Evolutionary conservation across 139 green algal genomes (phyloP).

Genomic region (Picochlorum sp.): DNA sequence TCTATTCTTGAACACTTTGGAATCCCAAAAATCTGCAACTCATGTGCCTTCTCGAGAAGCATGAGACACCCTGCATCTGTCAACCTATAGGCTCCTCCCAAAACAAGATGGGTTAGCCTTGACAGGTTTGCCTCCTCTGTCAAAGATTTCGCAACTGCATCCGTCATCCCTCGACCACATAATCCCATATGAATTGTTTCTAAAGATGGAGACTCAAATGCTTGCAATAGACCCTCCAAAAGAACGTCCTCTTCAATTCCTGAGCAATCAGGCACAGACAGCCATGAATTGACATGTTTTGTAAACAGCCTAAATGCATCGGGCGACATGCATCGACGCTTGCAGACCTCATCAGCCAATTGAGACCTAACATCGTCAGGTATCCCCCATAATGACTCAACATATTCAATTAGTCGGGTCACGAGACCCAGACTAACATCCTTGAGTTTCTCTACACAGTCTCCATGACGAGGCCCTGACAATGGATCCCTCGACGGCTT

Average conservation of each 20-base stretch:
- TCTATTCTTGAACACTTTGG: constrained; percentile 33
- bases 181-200: constrained; percentile 49
- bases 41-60: constrained; percentile 23
- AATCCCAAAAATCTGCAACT: constrained; percentile 22
- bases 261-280: constrained; percentile 35
- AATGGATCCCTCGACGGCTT: constrained; percentile 27
- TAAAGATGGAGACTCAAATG: constrained; percentile 20
- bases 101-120: constrained; percentile 24
- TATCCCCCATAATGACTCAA: constrained; percentile 52
- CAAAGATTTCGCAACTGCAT: constrained; percentile 30
- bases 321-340: constrained; percentile 28
- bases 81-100: constrained; percentile 56
- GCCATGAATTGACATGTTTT: constrained; percentile 25
- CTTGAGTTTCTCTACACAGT: constrained; percentile 31
- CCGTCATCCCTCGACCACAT: constrained; percentile 51
- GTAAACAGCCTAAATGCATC: constrained; percentile 40
- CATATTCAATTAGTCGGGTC: constrained; percentile 45
- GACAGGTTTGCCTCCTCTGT: constrained; percentile 4
- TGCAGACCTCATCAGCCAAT: constrained; percentile 37
- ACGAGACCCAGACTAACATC: constrained; percentile 33
- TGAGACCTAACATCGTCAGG: constrained; percentile 41
- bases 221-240: constrained; percentile 27
- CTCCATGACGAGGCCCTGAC: constrained; percentile 14
- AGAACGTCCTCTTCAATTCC: constrained; percentile 16
- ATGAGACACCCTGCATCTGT: constrained; percentile 32